Evolutionary conservation across 139 green algal species (phyloP).

Genomic region (Chlamydomonas schloesseri): DNA sequence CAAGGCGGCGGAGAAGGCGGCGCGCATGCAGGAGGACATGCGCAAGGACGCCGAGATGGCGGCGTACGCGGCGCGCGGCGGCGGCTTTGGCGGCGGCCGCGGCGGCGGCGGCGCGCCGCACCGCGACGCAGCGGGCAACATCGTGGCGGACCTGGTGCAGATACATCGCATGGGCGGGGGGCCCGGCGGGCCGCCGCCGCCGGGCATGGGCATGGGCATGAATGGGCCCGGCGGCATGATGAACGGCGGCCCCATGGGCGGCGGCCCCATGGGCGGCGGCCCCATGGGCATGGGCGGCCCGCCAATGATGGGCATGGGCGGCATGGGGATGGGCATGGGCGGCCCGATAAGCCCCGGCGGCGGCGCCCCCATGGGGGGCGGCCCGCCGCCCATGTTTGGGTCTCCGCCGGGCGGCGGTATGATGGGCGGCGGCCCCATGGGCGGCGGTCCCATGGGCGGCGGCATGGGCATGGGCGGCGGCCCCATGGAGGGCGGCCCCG

Average conservation of each 20-base stretch:
- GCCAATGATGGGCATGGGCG: background rate
- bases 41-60: constrained; percentile 31
- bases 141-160: background rate
- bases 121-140: background rate
- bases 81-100: background rate
- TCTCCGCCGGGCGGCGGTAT: background rate
- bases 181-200: background rate
- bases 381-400: background rate
- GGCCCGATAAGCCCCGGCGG: no score
- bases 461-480: constrained; percentile 8
- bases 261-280: background rate
- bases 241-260: background rate
- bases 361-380: background rate
- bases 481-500: background rate
- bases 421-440: background rate
- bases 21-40: constrained; percentile 38
- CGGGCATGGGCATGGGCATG: constrained; percentile 13
- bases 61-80: background rate
- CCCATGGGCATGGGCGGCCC: background rate
- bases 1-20: constrained; percentile 39
- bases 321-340: constrained; percentile 22
- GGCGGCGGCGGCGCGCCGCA: constrained; percentile 9
- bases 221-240: background rate
- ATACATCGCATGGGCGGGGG: background rate
- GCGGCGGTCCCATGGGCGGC: background rate